Evolutionary conservation across 169 alveolate genomes (phyloP), one percentile per base, ranked within the genome.

Genomic region (Plasmodium billcollinsi): DNA sequence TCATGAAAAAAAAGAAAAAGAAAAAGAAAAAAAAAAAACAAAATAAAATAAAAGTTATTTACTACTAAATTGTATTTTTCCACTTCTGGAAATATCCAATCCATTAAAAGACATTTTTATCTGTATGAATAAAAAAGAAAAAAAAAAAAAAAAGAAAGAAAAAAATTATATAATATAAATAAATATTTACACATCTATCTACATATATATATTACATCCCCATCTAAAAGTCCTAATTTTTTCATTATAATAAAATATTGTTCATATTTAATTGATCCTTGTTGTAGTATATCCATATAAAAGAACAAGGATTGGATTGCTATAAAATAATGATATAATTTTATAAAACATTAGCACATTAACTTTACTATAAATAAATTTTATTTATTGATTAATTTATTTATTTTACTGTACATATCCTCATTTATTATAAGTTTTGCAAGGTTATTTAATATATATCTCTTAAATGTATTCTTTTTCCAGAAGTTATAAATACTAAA

Each of bases 401-500:
- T 62, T 21, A 29, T 33, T 54, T 3, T 75, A 75, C 88, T 75
- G 47, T 75, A 75, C 62, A 75, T 75, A 18, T 75, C 88, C 39
- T 75, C 88, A 33, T 75, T 75, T 70, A 75, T 70, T 39, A 75
- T 24, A 45, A 75, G 47, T 43, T 75, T 75, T 15, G 88, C 62
- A 62, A 75, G 61, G 67, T 61, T 75, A 18, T 75, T 75, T 11
- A 75, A 70, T 50, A 75, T 75, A 24, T 75, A 75, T 39, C 88
- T 61, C 63, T 75, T 75, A 45, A 75, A 75, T 12, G 65, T 54
- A 54, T 75, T 75, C 33, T 61, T 62, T 62, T 21, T 75, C 88
- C 88, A 75, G 24, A 75, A 75, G 88, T 75, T 63, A 45, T 75
- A 75, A 75, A 75, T 75, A 67, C 88, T 75, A 45, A 43, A 47